Percentiles rank a stretch among this genome's conserved stretches.
phyloP scores from a whole-genome alignment of 2,329 filamentous ascomycete genomes.

The Exophiala lecanii-corni region DNA sequence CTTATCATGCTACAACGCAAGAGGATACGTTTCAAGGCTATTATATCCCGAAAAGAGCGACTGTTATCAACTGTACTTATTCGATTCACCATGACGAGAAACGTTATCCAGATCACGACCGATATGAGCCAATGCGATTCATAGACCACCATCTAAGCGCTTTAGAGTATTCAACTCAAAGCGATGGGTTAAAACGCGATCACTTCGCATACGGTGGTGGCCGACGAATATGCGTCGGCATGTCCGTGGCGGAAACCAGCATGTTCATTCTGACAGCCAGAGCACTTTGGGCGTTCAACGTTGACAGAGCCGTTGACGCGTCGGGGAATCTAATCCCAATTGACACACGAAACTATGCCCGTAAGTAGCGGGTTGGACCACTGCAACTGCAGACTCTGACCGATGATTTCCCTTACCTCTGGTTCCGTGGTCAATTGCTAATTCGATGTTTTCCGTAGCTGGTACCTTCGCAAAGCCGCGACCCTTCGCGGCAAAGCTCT shows the following conservation, averaged over 20 bases:
- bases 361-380: too few species aligned
- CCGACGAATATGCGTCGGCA: conserved; percentile 35
- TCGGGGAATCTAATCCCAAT: conserved; percentile 1
- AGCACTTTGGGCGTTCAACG: conserved; percentile 30
- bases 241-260: conserved; percentile 23
- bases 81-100: conserved; percentile 48
- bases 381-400: too few species aligned
- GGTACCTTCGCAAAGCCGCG: too few species aligned
- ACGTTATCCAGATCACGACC: conserved; percentile 47
- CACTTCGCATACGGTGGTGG: conserved; percentile 48
- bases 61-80: conserved; percentile 29
- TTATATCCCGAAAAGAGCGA: conserved; percentile 35
- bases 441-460: too few species aligned
- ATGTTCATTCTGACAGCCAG: conserved; percentile 25
- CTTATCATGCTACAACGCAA: conserved; percentile 2
- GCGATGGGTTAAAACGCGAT: conserved; percentile 44
- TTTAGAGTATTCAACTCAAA: conserved; percentile 46
- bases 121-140: conserved; percentile 53
- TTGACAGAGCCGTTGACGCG: conserved; percentile 11
- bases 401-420: too few species aligned
- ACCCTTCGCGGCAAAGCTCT: too few species aligned
- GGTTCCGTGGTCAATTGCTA: too few species aligned
- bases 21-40: conserved; percentile 22
- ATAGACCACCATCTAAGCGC: conserved; percentile 43
- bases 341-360: too few species aligned